Base-by-base conservation (phyloP, 2,329 filamentous ascomycete species). In the Aspergillus carbonarius region DNA sequence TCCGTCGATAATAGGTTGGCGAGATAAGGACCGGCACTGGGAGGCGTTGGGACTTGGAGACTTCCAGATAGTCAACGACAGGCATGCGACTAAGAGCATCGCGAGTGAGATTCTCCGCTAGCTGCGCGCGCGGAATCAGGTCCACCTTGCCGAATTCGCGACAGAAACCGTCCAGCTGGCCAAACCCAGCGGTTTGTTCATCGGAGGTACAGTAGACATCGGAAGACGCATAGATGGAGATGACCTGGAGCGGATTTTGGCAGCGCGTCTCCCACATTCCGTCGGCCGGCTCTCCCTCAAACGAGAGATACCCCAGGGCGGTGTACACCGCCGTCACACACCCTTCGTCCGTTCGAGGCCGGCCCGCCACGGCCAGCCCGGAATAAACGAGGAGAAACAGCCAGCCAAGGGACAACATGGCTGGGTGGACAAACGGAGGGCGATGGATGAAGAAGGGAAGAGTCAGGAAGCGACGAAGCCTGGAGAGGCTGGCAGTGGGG, bases 221-320 rank as follows among this genome's bases (percentile, higher is more conserved):
- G 1, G 70, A 68, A 1, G 74, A 67, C 2, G 74, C 74, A 55
- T 76, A 77, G 12, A 75, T 71, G 1, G 75, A 77, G 2, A 63
- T 64, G 1, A 75, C 72, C 27, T 66, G 59, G 1, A 75, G 60
- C 0, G 64, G 55, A 57, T 76, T 75, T 18, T 66, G 70, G 53
- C 75, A 77, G 35, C 66, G 60, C 1, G 64, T 62, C n/a, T 64
- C 60, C 63, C 68, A 70, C 40, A 56, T 48, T 0, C 65, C 66
- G 7, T 58, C 59, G 18, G 61, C 46, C 1, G 65, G 64, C 17
- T 58, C 30, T 0, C 68, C 69, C 7, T 62, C 57, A 55, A 75
- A 75, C 0, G 68, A 64, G 53, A 75, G 63, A 54, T 71, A 73
- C 39, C 66, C 66, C 53, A 72, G 70, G 4, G 72, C 70, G 4